These are phyloP conservation scores for Rosa hybrid DNA, from an alignment of 331 rosid species.

Conservation along the genomic window DNA sequence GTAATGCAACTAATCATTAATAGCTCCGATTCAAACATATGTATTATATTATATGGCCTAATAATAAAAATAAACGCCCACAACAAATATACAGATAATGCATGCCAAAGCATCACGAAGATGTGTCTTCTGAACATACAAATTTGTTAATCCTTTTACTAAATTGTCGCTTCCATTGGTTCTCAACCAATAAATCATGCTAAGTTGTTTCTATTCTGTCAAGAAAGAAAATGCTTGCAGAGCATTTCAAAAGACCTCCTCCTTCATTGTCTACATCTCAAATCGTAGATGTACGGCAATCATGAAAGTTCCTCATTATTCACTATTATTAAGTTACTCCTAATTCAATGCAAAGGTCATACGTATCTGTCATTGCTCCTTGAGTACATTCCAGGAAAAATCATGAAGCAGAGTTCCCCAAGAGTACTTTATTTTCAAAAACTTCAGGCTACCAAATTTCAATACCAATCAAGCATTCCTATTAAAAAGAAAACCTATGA, in stretches of 20 bases:
- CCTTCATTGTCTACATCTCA: not conserved
- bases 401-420: not conserved
- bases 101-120: not conserved
- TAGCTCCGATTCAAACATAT: not conserved
- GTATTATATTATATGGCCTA: not conserved
- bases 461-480: not conserved
- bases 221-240: not conserved
- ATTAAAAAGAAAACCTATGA: no score
- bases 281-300: not conserved
- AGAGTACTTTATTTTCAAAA: not conserved
- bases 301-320: not conserved
- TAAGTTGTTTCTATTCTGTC: not conserved
- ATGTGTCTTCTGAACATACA: not conserved
- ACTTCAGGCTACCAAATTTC: not conserved
- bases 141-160: not conserved
- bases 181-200: not conserved
- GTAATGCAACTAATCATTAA: slow-evolving; percentile 14
- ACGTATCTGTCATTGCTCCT: not conserved
- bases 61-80: not conserved
- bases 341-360: not conserved
- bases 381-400: not conserved
- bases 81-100: not conserved
- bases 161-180: not conserved
- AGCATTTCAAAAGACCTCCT: not conserved
- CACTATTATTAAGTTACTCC: not conserved